Evolutionary conservation across 1,139 yeast species (phyloP), one percentile per base, ranked within the genome.

Genomic region (Hansenula lynferdii): DNA sequence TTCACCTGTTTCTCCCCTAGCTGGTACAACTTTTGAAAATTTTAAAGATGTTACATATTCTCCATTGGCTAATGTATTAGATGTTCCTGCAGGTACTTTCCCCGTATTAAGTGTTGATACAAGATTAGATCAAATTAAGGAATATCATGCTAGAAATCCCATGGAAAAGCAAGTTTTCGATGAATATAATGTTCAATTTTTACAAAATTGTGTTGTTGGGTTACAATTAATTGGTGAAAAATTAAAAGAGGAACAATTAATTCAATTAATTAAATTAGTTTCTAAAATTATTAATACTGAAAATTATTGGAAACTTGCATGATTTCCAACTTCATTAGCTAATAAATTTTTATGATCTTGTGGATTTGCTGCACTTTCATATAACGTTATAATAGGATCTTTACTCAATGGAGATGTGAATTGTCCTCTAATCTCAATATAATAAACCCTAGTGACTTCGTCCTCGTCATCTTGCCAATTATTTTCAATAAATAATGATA

Each of bases 301-400:
- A n/a, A n/a, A n/a, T n/a, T n/a, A n/a, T n/a, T n/a, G n/a, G n/a
- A n/a, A n/a, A n/a, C n/a, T n/a, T 15, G 42, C 33, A 23, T 39
- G 44, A 28, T 46, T 44, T 3, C 47, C 46, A 21, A 39, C 38
- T 29, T 53, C 59, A 31, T 56, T 55, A 5, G 51, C 51, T 16
- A 51, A 37, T 32, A 72, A 40, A 46, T 69, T 75, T 54, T 80
- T 80, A 60, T 90, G 97, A 57, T 90, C 97, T 4, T 83, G 77
- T 0, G 96, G 96, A 56, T 89, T 89, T 7, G 97, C 94, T 1
- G 96, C 95, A 44, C 89, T 77, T 60, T 90, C 97, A 59, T 90
- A 90, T 21, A 84, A 56, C 1, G 95, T 71, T 17, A 83, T 72
- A 16, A 85, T 79, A 0, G 95, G 95, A 42, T 77, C 86, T 50